Conservation (phyloP, 176 grass and related monocot genomes). For the Phoenix dactylifera region DNA sequence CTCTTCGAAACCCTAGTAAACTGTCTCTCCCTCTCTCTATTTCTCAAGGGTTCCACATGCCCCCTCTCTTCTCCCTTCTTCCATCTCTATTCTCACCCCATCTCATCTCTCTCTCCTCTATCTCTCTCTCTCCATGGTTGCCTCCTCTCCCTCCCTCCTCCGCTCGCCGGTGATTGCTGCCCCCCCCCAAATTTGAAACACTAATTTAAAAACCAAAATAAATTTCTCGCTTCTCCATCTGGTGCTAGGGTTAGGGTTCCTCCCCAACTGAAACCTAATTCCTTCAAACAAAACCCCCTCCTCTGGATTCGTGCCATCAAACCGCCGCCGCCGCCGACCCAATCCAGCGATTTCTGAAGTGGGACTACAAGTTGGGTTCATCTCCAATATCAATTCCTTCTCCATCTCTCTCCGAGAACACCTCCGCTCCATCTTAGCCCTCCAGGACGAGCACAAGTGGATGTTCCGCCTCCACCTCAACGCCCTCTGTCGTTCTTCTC, state of each 20-base stretch:
- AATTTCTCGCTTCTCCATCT: neutral
- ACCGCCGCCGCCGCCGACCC: slow-evolving; percentile 46
- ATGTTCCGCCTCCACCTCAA: slow-evolving; percentile 80
- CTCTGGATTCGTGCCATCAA: neutral
- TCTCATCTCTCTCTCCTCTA: too few species aligned
- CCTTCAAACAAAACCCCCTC: slow-evolving; percentile 2
- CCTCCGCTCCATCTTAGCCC: slow-evolving; percentile 65
- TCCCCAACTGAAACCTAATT: slow-evolving; percentile 13
- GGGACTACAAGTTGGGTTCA: slow-evolving; percentile 83
- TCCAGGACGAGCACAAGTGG: slow-evolving; percentile 80
- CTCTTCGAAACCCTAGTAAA: too few species aligned
- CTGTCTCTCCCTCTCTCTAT: too few species aligned
- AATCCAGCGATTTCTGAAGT: slow-evolving; percentile 67
- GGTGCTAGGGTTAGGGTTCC: neutral
- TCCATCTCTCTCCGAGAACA: slow-evolving; percentile 75
- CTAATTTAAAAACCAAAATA: neutral
- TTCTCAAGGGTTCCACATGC: neutral
- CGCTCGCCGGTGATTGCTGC: neutral
- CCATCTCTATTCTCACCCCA: slow-evolving; percentile 9
- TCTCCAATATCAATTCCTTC: slow-evolving; percentile 83
- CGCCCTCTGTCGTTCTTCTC: slow-evolving; percentile 53
- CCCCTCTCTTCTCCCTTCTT: too few species aligned
- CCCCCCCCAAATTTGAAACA: neutral
- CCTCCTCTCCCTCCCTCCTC: slow-evolving; percentile 33
- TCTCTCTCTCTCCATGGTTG: slow-evolving; percentile 13